Conservation (phyloP, 495 filamentous ascomycete genomes). For the Darksidea phi region DNA sequence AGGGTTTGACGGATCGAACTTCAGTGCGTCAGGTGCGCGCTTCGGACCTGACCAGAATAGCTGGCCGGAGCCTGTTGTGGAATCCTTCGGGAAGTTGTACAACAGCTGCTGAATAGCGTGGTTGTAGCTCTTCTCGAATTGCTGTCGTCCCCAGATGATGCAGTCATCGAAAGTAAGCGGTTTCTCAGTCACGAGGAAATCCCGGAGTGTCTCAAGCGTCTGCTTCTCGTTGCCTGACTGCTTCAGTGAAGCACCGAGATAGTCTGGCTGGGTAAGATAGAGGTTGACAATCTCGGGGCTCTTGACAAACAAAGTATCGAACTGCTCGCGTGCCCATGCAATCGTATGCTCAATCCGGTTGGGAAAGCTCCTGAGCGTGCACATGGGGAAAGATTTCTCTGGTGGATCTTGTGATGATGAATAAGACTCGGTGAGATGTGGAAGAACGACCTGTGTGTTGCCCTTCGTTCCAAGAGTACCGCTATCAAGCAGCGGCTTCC, state of each 20-base stretch:
- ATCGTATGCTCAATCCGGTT: slow-evolving; percentile 99
- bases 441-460: slow-evolving; percentile 94
- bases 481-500: slow-evolving; percentile 92
- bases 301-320: slow-evolving; percentile 90
- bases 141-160: slow-evolving; percentile 84
- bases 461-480: slow-evolving; percentile 98
- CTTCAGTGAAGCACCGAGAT: slow-evolving; percentile 84
- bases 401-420: slow-evolving; percentile 98
- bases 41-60: slow-evolving; percentile 99
- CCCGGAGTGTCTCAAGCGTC: slow-evolving; percentile 84
- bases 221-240: slow-evolving; percentile 96
- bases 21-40: slow-evolving; percentile 87
- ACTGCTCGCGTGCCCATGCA: slow-evolving; percentile 93
- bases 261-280: slow-evolving; percentile 88
- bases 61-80: slow-evolving; percentile 79
- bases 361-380: slow-evolving; percentile 94
- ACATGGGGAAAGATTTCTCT: slow-evolving; percentile 98
- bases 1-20: slow-evolving; percentile 78
- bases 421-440: slow-evolving; percentile 90
- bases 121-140: slow-evolving; percentile 97
- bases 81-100: slow-evolving; percentile 97
- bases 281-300: slow-evolving; percentile 93
- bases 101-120: slow-evolving; percentile 95
- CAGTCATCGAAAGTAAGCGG: slow-evolving; percentile 94
- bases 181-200: slow-evolving; percentile 90